A percentile compares a stretch with the other conserved stretches of the same genome.
Evolutionary conservation across 2,329 filamentous ascomycete genomes (phyloP).

Genomic region (Talaromyces islandicus): DNA sequence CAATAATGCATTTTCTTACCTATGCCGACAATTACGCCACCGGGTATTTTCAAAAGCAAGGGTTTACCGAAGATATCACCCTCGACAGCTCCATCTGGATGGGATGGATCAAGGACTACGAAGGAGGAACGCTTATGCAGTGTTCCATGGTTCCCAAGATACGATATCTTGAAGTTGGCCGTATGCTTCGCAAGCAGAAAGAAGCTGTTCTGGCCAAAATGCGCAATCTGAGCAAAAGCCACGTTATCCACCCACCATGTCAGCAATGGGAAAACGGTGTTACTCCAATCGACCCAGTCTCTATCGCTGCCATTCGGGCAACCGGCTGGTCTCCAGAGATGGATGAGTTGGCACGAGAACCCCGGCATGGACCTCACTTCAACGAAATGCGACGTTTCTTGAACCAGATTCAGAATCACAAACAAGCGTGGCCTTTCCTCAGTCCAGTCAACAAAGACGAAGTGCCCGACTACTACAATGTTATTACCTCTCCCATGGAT

Average conservation of each 20-base stretch:
- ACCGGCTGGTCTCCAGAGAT: constrained; percentile 95
- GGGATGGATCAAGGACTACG: constrained; percentile 99
- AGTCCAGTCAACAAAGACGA: constrained; percentile 91
- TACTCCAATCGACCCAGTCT: constrained; percentile 71
- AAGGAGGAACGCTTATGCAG: constrained; percentile 98
- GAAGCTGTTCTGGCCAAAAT: constrained; percentile 94
- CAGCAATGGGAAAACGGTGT: constrained; percentile 75
- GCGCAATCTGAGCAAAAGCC: constrained; percentile 78
- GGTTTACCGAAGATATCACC: constrained; percentile 97
- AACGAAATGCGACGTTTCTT: constrained; percentile 87
- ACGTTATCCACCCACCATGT: constrained; percentile 78
- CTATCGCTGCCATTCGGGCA: constrained; percentile 78
- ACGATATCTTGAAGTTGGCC: constrained; percentile 82
- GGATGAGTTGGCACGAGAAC: constrained; percentile 92
- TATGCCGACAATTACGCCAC: constrained; percentile 99
- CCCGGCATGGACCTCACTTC: constrained; percentile 92
- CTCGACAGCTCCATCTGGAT: constrained; percentile 88
- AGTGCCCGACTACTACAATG: constrained; percentile 94
- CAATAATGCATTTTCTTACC: constrained; percentile 97
- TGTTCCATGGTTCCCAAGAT: constrained; percentile 94
- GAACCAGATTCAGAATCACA: constrained; percentile 91
- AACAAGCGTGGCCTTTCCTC: constrained; percentile 88
- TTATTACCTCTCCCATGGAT: constrained; percentile 97
- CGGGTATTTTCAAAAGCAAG: constrained; percentile 98
- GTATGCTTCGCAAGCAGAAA: constrained; percentile 95